Percentiles rank a stretch among this genome's conserved stretches.
Evolutionary conservation across 441 rosid genomes (phyloP).

Genomic region (Rhodomyrtus psidioides): DNA sequence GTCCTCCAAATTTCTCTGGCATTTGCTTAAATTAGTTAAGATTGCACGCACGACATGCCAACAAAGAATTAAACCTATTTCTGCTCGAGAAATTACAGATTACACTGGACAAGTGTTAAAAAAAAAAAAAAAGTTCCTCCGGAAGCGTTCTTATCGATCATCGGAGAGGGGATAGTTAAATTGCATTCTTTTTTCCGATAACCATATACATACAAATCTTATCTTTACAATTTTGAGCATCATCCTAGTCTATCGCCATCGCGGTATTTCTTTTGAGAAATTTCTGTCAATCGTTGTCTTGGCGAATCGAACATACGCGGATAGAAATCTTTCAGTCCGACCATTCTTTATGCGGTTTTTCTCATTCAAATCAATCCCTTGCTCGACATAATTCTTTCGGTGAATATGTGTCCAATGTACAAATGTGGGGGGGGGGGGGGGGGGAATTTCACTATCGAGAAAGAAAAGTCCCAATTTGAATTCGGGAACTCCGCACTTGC

Average conservation of each 20-base stretch:
- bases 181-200: neutral
- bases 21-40: neutral
- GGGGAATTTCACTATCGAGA: neutral
- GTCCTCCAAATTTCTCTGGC: neutral
- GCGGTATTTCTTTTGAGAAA: neutral
- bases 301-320: neutral
- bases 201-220: neutral
- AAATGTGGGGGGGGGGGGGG: too few species aligned
- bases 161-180: neutral
- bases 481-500: neutral
- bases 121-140: neutral
- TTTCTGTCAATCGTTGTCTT: neutral
- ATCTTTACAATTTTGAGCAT: too few species aligned
- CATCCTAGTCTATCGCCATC: too few species aligned
- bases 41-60: neutral
- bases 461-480: neutral
- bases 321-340: neutral
- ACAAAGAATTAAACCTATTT: neutral
- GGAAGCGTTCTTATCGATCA: neutral
- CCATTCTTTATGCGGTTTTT: neutral
- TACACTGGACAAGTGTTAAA: neutral
- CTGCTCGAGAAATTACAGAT: neutral
- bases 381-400: too few species aligned
- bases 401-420: neutral
- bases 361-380: too few species aligned